Conservation (phyloP, 176 grass and related monocot species). For the Chloris gayana region DNA sequence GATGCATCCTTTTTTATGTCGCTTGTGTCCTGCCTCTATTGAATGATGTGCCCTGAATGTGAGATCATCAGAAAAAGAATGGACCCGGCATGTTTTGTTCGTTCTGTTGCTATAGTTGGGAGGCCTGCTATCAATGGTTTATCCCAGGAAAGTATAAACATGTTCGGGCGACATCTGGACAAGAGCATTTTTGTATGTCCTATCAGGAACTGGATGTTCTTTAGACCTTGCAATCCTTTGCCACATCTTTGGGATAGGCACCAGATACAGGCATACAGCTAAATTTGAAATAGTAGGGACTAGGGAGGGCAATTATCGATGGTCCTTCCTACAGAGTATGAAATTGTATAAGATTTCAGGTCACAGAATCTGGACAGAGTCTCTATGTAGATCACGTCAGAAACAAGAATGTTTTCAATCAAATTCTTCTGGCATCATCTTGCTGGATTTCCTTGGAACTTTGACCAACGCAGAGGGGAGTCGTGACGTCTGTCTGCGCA, state of each 20-base stretch:
- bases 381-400: background rate
- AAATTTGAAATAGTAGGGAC: background rate
- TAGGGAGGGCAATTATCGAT: background rate
- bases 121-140: background rate
- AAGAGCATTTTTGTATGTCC: background rate
- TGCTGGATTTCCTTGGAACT: background rate
- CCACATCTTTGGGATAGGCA: background rate
- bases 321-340: background rate
- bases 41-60: background rate
- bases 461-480: background rate
- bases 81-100: background rate
- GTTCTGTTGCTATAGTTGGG: background rate
- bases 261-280: background rate
- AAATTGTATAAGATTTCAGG: slow-evolving; percentile 14
- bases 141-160: background rate
- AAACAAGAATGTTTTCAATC: background rate
- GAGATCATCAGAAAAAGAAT: background rate
- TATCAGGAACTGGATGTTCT: background rate
- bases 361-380: background rate
- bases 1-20: background rate
- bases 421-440: background rate
- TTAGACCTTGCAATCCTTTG: background rate
- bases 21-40: background rate
- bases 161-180: background rate
- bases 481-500: background rate